Evolutionary conservation across 352 stramenopile species (phyloP), one percentile per base, ranked within the genome.

Genomic region (Blastocystis sp.): DNA sequence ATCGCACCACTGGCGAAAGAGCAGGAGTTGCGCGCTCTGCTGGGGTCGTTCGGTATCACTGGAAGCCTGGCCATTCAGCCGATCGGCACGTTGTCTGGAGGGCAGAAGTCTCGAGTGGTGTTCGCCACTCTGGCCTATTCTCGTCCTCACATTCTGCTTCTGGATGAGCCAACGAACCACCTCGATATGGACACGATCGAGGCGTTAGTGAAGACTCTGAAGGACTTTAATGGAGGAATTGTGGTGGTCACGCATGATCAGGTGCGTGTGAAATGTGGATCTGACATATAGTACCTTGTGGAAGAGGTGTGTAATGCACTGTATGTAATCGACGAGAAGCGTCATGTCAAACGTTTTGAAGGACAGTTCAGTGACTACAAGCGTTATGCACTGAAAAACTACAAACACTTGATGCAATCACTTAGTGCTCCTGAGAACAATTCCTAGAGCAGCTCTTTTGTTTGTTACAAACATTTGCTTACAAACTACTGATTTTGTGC

Each of bases 191-290:
- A 92, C n/a, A 94, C 92, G 76, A 94, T 96, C 39, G 92, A 94
- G 90, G 92, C 95, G 64, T 93, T 98, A 53, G 96, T 98, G 90
- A 95, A 98, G 47, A 96, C 94, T 20, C 91, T 99, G 53, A 92
- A 95, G 23, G 94, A 95, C 61, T 99, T 97, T 94, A 96, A 96
- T 87, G 97, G 97, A 63, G 96, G 95, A 88, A 95, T 98, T 4
- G 92, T 99, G 76, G 93, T 99, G 61, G 95, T 99, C 20, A 98
- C 94, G 39, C 97, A 99, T 92, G 96, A 99, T 93, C 94, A 88
- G 37, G 62, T 73, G n/a, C 0, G 41, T 13, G 50, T 2, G 50
- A 13, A n/a, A 59, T 13, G 50, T n/a, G 50, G 0, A 2, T 73
- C 11, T 73, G 34, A 73, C 13, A 1, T 2, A n/a, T 73, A 97